These are phyloP conservation scores for Knoxia roxburghii DNA, from an alignment of 257 asterid genomes.

Conservation along the genomic window DNA sequence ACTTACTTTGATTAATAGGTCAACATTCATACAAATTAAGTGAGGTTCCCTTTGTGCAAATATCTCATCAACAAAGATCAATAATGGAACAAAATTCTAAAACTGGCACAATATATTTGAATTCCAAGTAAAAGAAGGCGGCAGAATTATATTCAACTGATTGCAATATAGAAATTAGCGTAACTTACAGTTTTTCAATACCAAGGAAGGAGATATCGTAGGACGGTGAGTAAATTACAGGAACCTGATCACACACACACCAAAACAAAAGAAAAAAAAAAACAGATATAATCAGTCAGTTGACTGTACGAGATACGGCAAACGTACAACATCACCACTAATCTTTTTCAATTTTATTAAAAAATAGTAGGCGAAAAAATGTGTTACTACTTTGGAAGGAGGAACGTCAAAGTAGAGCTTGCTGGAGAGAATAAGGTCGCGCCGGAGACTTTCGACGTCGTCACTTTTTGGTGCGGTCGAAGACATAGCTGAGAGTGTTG, in stretches of 20 bases:
- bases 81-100: neutral
- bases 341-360: too few relatives aligned
- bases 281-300: neutral
- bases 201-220: constrained; percentile 83
- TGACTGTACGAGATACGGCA: neutral
- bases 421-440: constrained; percentile 64
- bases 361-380: neutral
- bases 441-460: constrained; percentile 46
- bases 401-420: constrained; percentile 79
- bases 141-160: neutral
- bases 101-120: neutral
- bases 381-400: constrained; percentile 44
- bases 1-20: neutral
- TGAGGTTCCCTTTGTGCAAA: neutral
- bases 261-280: neutral
- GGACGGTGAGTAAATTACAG: constrained; percentile 70
- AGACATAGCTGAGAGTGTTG: constrained; percentile 31
- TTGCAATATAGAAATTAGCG: too few relatives aligned
- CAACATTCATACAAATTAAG: neutral
- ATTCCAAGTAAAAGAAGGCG: neutral
- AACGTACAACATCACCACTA: neutral
- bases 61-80: neutral
- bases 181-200: constrained; percentile 73
- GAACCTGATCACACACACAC: constrained; percentile 47
- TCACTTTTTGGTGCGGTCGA: constrained; percentile 19